Conservation (phyloP, 1,139 yeast genomes). For the Meyerozyma smithsonii region DNA sequence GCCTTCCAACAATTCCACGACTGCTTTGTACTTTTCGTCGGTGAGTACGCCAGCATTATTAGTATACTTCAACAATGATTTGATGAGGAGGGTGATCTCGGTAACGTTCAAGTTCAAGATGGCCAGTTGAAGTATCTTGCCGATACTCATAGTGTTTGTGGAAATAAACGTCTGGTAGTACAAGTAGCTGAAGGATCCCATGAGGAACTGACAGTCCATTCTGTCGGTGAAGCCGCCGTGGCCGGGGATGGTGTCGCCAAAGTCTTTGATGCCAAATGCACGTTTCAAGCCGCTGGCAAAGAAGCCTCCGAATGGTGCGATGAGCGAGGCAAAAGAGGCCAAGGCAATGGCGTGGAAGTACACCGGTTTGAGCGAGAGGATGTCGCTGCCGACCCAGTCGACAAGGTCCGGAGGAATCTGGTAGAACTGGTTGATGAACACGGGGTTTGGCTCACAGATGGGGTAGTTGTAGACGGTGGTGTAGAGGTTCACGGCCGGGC, state of each 20-base stretch:
- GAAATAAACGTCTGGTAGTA: slow-evolving; percentile 91
- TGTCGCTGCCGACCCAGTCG: slow-evolving; percentile 34
- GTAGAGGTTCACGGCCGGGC: slow-evolving; percentile 74
- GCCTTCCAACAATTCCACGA: slow-evolving; percentile 27
- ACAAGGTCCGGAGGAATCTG: slow-evolving; percentile 68
- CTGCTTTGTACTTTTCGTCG: slow-evolving; percentile 22
- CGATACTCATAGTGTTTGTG: slow-evolving; percentile 64
- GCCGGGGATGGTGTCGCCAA: slow-evolving; percentile 92
- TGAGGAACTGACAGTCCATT: slow-evolving; percentile 94
- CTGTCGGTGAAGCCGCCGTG: slow-evolving; percentile 98
- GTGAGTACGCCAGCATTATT: slow-evolving; percentile 48
- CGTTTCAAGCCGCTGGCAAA: slow-evolving; percentile 96
- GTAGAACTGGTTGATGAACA: slow-evolving; percentile 74
- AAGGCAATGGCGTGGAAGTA: slow-evolving; percentile 82
- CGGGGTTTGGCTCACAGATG: slow-evolving; percentile 81
- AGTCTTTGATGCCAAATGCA: slow-evolving; percentile 92
- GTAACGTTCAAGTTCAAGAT: slow-evolving; percentile 64
- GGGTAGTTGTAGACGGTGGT: slow-evolving; percentile 45
- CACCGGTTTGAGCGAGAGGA: slow-evolving; percentile 71
- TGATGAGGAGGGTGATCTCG: slow-evolving; percentile 62
- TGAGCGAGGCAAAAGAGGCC: slow-evolving; percentile 92
- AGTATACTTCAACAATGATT: slow-evolving; percentile 59
- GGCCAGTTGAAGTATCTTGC: slow-evolving; percentile 69
- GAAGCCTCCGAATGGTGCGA: slow-evolving; percentile 99
- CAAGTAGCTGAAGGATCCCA: slow-evolving; percentile 93